Conservation (phyloP, 495 filamentous ascomycete genomes). For the Tuber melanosporum region DNA sequence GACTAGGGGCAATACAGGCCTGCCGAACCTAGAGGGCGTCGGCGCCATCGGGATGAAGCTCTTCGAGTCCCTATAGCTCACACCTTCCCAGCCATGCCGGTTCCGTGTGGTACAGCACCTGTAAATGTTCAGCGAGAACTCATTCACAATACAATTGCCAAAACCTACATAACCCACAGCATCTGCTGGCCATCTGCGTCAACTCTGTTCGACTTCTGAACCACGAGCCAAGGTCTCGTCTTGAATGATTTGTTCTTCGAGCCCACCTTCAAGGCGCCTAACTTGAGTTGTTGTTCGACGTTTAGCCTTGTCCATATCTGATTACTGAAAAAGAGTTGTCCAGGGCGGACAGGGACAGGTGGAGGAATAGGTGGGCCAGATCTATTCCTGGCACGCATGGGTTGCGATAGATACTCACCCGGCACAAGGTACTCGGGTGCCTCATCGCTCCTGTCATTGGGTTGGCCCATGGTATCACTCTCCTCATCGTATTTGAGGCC, state of each 20-base stretch:
- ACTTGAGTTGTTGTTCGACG: slow-evolving; percentile 19
- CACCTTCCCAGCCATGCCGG: slow-evolving; percentile 27
- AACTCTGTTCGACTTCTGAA: slow-evolving; percentile 16
- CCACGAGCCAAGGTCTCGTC: slow-evolving; percentile 27
- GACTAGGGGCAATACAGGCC: slow-evolving; percentile 17
- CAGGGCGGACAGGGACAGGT: slow-evolving; percentile 6
- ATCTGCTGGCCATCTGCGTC: slow-evolving; percentile 11
- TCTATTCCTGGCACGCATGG: background rate
- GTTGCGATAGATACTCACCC: background rate
- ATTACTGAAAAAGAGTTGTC: slow-evolving; percentile 29
- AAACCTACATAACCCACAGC: background rate
- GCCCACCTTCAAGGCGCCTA: slow-evolving; percentile 25
- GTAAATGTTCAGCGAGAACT: background rate
- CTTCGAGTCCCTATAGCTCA: slow-evolving; percentile 10
- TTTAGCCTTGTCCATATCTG: slow-evolving; percentile 20
- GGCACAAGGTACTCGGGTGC: background rate
- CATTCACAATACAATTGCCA: background rate
- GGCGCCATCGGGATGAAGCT: slow-evolving; percentile 32
- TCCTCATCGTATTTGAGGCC: background rate
- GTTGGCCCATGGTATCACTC: background rate
- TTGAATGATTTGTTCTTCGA: slow-evolving; percentile 32
- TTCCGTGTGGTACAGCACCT: slow-evolving; percentile 24
- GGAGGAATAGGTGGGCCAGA: background rate
- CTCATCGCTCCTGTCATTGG: background rate
- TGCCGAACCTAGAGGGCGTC: slow-evolving; percentile 9